Percentiles rank a stretch among this genome's conserved stretches.
Conservation (phyloP, 2,329 filamentous ascomycete genomes). For the Endothia cerciana region DNA sequence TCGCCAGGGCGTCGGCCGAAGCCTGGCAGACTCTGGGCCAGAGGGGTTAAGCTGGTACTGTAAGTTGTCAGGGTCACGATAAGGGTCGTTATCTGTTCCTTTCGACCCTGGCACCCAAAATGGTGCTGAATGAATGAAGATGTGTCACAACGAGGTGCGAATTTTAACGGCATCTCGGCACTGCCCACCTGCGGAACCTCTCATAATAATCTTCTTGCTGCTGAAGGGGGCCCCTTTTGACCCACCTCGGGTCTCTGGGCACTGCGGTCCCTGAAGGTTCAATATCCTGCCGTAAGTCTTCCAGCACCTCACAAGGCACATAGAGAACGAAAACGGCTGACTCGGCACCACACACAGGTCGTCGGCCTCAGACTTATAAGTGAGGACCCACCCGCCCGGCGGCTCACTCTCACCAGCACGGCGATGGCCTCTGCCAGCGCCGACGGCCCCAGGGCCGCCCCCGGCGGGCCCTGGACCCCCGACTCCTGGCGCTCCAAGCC, state of each 20-base stretch:
- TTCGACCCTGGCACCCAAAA: background rate
- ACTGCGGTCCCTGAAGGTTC: background rate
- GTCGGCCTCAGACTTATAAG: background rate
- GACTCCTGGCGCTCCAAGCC: slow-evolving; percentile 77
- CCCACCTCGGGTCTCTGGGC: background rate
- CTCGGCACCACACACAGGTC: no score
- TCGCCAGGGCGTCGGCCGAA: slow-evolving; percentile 1
- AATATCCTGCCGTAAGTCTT: background rate
- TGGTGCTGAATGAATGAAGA: background rate
- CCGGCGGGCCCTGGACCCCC: slow-evolving; percentile 54
- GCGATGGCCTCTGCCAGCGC: slow-evolving; percentile 22
- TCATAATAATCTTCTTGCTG: background rate
- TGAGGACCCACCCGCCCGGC: background rate
- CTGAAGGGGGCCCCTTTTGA: background rate
- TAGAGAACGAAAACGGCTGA: background rate
- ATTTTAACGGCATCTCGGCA: background rate
- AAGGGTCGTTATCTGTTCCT: slow-evolving; percentile 4
- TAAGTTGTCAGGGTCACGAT: slow-evolving; percentile 12
- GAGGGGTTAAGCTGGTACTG: background rate
- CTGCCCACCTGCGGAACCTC: background rate
- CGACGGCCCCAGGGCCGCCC: slow-evolving; percentile 18
- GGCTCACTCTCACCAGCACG: slow-evolving; percentile 5
- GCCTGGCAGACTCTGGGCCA: background rate
- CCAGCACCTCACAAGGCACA: background rate
- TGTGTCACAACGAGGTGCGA: background rate